A percentile compares a stretch with the other conserved stretches of the same genome.
Conservation (phyloP, 441 rosid genomes). For the Aquilaria agallochum region DNA sequence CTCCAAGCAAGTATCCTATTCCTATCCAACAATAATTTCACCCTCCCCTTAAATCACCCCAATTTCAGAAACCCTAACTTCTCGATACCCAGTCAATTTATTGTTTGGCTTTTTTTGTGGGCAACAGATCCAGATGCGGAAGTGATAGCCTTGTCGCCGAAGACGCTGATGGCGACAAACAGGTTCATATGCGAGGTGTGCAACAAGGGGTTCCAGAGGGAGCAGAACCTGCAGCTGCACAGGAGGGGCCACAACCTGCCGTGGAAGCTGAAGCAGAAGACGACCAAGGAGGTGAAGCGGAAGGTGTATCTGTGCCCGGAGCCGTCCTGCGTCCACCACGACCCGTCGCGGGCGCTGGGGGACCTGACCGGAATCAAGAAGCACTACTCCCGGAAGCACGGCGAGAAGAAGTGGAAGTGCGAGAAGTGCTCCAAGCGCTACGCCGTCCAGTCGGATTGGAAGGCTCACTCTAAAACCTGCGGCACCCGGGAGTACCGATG, state of each 20-base stretch:
- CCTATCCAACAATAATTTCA: constrained; percentile 7
- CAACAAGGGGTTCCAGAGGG: constrained; percentile 96
- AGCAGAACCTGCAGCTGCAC: constrained; percentile 93
- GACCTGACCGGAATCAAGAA: constrained; percentile 95
- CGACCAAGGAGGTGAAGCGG: constrained; percentile 70
- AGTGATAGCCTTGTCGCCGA: constrained; percentile 90
- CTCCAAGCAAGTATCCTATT: constrained; percentile 68
- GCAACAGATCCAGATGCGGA: constrained; percentile 81
- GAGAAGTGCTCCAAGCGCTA: constrained; percentile 85
- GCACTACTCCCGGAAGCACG: constrained; percentile 86
- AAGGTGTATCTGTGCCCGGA: constrained; percentile 96
- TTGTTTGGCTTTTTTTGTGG: constrained; percentile 24
- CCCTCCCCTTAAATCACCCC: neutral
- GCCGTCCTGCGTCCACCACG: constrained; percentile 95
- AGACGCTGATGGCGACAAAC: constrained; percentile 93
- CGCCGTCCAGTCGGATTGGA: constrained; percentile 97
- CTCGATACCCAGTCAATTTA: constrained; percentile 17
- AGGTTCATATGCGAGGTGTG: constrained; percentile 95
- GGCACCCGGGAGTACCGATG: constrained; percentile 91
- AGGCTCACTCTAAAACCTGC: constrained; percentile 93
- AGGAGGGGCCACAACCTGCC: constrained; percentile 96
- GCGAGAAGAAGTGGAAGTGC: constrained; percentile 95
- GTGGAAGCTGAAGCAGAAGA: constrained; percentile 90
- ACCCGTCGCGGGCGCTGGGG: constrained; percentile 92
- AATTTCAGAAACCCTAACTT: constrained; percentile 15